Evolutionary conservation across 371 early-diverging fungal species (phyloP).

Genomic region (Dinochytrium kinnereticum): DNA sequence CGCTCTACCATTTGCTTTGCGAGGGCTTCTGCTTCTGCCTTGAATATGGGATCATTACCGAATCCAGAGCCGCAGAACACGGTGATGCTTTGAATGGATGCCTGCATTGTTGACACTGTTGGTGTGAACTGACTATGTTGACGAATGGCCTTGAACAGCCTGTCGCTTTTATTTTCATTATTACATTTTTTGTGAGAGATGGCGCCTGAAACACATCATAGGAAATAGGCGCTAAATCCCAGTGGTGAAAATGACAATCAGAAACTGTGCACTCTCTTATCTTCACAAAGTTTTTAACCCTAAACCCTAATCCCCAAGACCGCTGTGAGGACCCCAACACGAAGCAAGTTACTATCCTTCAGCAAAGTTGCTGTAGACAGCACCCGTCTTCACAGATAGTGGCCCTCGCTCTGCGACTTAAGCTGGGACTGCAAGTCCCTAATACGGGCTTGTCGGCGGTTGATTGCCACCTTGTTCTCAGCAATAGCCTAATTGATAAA

Average conservation of each 20-base stretch:
- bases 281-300: not conserved
- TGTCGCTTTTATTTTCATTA: not conserved
- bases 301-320: not conserved
- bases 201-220: too few relatives aligned
- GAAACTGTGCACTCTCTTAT: not conserved
- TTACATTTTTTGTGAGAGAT: too few relatives aligned
- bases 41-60: conserved; percentile 63
- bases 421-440: not conserved
- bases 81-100: conserved; percentile 60
- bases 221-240: too few relatives aligned
- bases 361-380: too few relatives aligned
- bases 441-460: not conserved
- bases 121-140: not conserved
- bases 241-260: too few relatives aligned
- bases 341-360: not conserved
- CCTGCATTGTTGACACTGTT: not conserved
- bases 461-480: not conserved
- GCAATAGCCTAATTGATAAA: not conserved
- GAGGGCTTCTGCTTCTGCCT: conserved; percentile 63
- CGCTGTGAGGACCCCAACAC: too few relatives aligned
- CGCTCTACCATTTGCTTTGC: conserved; percentile 56
- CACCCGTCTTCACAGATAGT: not conserved
- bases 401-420: not conserved
- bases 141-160: too few relatives aligned
- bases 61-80: conserved; percentile 74